Base-by-base conservation (phyloP, 73 alveolate genomes). In the Blepharisma japonicum region DNA sequence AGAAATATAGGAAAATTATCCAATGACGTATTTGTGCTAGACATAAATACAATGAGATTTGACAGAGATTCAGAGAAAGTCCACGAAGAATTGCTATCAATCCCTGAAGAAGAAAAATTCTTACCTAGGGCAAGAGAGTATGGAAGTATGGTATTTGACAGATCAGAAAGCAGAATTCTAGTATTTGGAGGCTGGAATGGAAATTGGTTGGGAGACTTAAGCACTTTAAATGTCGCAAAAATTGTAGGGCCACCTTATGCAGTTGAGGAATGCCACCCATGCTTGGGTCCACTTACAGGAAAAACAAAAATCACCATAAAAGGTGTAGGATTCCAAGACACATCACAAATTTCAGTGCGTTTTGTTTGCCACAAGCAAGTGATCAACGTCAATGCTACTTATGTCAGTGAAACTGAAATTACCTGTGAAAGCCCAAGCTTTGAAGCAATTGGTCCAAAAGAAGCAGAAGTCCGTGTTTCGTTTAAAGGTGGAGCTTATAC, bases 201-300 rank as follows among this genome's bases (percentile, higher is more conserved):
- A 78, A 96, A 95, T 49, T 96, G 99, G 99, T 91, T 93, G 68
- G 93, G 91, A 55, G 99, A 95, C 71, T 79, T 93, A 76, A 86
- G 88, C 80, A 86, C 98, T 48, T 86, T 96, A 38, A 94, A 94
- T 84, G 99, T 96, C 27, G 78, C 96, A 9, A 90, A 97, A 6
- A 96, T 96, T 66, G 98, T 95, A 32, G 99, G 99, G 77, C 99
- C 99, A 45, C 93, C 99, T 68, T 96, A 96, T 83, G 97, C 98
- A 66, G 95, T 96, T 51, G 91, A 94, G 79, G 91, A 88, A 8
- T 86, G 94, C 71, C 77, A 87, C 49, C 99, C 99, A 55, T 77
- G 87, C 79, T 91, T 96, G 71, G 99, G 99, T 54, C 96, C 98
- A 71, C 91, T 96, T 51, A 92, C 99, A 55, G 99, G 99, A 80